These are phyloP conservation scores for Magnolia kwangsiensis DNA, from an alignment of 164 flowering plant genomes.

Conservation along the genomic window DNA sequence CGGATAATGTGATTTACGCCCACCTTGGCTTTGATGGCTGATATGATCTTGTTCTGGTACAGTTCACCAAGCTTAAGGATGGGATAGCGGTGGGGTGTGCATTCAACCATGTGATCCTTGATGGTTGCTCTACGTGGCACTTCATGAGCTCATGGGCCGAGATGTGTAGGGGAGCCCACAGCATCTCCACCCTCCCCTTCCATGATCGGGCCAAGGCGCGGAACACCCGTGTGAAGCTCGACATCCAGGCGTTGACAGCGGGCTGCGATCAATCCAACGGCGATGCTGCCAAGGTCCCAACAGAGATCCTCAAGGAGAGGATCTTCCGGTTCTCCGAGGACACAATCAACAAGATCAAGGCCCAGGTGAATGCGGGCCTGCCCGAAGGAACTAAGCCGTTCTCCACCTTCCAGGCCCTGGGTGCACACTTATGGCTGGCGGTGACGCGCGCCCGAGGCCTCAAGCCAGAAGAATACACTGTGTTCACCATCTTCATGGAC, in stretches of 20 bases:
- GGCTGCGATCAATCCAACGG: constrained; percentile 19
- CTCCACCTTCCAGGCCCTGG: constrained; percentile 79
- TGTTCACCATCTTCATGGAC: constrained; percentile 79
- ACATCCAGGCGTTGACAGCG: constrained; percentile 42
- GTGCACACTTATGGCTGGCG: constrained; percentile 74
- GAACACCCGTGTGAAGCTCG: constrained; percentile 75
- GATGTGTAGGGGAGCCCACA: constrained; percentile 46
- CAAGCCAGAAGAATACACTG: constrained; percentile 69
- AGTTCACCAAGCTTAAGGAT: constrained; percentile 85
- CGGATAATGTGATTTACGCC: not conserved
- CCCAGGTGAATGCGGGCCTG: constrained; percentile 39
- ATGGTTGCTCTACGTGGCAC: constrained; percentile 94
- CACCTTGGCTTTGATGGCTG: not conserved
- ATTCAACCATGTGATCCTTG: constrained; percentile 88
- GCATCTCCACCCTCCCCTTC: constrained; percentile 61
- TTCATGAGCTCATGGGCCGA: constrained; percentile 97
- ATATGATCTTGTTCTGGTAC: not conserved
- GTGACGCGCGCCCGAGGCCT: constrained; percentile 68
- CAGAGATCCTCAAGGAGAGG: constrained; percentile 51
- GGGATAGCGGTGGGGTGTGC: constrained; percentile 89
- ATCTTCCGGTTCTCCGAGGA: constrained; percentile 77
- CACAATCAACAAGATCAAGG: constrained; percentile 61
- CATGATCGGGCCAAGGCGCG: constrained; percentile 77
- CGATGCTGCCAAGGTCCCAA: constrained; percentile 7
- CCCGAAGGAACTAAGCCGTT: constrained; percentile 44